These are phyloP conservation scores for Nannizziopsis barbatae DNA, from an alignment of 2,329 filamentous ascomycete species.

Conservation along the genomic window DNA sequence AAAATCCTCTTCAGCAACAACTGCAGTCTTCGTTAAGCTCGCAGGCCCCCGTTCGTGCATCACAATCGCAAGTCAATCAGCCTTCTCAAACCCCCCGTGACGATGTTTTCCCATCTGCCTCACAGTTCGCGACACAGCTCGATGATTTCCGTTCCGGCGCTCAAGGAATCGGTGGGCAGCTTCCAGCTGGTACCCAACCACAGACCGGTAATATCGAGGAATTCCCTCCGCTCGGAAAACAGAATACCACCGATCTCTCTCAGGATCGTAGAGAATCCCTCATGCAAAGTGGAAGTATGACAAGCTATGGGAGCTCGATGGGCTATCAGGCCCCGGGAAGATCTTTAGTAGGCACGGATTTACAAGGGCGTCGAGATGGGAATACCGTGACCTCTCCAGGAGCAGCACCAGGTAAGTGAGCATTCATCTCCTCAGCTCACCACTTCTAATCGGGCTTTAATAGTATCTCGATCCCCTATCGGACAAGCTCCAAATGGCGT, in stretches of 20 bases:
- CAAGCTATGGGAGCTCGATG: constrained; percentile 30
- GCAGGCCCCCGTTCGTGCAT: constrained; percentile 32
- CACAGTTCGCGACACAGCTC: constrained; percentile 42
- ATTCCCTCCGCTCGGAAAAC: constrained; percentile 49
- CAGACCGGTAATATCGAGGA: constrained; percentile 49
- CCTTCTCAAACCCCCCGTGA: constrained; percentile 37
- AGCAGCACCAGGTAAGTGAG: constrained; percentile 22
- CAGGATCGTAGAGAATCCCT: constrained; percentile 14
- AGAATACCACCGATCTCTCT: constrained; percentile 17
- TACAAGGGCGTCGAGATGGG: constrained; percentile 30
- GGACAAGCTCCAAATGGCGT: constrained; percentile 35
- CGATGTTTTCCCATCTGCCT: constrained; percentile 37
- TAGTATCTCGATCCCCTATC: constrained; percentile 33
- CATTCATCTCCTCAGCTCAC: constrained; percentile 9
- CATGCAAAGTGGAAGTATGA: constrained; percentile 37
- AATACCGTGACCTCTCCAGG: constrained; percentile 29
- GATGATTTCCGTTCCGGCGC: constrained; percentile 49
- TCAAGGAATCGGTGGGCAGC: constrained; percentile 43
- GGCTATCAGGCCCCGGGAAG: constrained; percentile 30
- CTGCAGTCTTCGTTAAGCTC: constrained; percentile 34
- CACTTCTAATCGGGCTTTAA: constrained; percentile 13
- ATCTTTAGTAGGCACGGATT: constrained; percentile 22
- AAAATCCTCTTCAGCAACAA: constrained; percentile 44
- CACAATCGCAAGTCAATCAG: constrained; percentile 34
- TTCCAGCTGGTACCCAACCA: constrained; percentile 41